Percentiles rank a stretch among this genome's conserved stretches.
Conservation (phyloP, 768 basidiomycete species). For the Mycena rebaudengoi region DNA sequence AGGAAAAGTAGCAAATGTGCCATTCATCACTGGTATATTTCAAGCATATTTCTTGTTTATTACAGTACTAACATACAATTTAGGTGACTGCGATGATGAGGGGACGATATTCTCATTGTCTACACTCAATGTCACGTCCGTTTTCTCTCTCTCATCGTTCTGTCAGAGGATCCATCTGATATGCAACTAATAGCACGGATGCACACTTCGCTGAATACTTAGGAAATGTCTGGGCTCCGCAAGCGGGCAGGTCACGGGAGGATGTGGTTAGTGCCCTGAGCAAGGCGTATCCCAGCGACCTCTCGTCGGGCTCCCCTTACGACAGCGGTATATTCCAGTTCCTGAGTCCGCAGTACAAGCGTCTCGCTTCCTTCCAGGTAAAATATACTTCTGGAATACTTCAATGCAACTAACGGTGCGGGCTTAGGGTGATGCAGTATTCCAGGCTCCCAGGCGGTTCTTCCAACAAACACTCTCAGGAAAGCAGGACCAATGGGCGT, state of each 20-base stretch:
- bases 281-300: constrained; percentile 40
- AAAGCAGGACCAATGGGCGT: constrained; percentile 49
- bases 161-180: not conserved
- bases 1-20: constrained; percentile 55
- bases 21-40: constrained; percentile 54
- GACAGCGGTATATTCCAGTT: constrained; percentile 49
- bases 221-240: constrained; percentile 26
- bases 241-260: constrained; percentile 25
- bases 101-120: constrained; percentile 60
- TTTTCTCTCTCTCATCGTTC: not conserved
- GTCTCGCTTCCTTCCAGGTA: constrained; percentile 51
- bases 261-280: constrained; percentile 31
- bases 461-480: constrained; percentile 50
- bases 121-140: constrained; percentile 58
- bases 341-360: constrained; percentile 56
- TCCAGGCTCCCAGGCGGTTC: constrained; percentile 59
- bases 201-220: constrained; percentile 21
- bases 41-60: not conserved
- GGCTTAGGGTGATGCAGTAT: constrained; percentile 49
- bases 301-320: constrained; percentile 54
- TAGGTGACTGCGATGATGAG: constrained; percentile 66
- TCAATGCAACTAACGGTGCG: constrained; percentile 3
- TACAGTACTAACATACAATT: not conserved
- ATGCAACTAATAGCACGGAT: constrained; percentile 17
- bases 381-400: not conserved